Evolutionary conservation across 2,329 filamentous ascomycete species (phyloP), one percentile per base, ranked within the genome.

Genomic region (Diplodia seriata): DNA sequence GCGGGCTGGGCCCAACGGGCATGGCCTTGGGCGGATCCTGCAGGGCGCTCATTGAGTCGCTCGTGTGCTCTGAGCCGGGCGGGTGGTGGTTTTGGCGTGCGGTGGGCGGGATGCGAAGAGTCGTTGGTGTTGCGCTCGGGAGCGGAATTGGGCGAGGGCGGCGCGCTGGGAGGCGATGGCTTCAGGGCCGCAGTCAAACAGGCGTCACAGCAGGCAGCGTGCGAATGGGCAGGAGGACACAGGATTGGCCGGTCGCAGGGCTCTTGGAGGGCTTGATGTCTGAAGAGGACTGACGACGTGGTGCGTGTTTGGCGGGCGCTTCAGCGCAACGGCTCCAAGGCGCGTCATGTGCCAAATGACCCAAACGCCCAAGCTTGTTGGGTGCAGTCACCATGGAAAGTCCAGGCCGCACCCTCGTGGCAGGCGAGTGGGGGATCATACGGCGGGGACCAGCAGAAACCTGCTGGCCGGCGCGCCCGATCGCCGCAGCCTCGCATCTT

Each of bases 21-120:
- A 69, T 57, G 68, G 69, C 49, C 56, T 69, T 67, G 53, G 65
- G 70, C 26, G 70, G 62, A 53, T 71, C 69, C 63, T 73, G 69
- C 67, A 69, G 67, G 69, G 74, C 67, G 69, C 70, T 73, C 73
- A 74, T 74, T 68, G 66, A 69, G 67, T 69, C 68, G 66, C 65
- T 55, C 53, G 38, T 40, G 26, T 33, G 64, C 29, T 23, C 53
- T 40, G 49, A 26, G 50, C 53, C 26, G 53, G 51, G 29, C 29
- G 47, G 20, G 59, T 51, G 12, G 43, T 18, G 43, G 59, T 18
- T 49, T 31, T 31, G 59, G 43, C 33, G 59, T 11, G 33, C n/a
- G 36, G 20, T 23, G 47, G 29, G 7, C 20, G 43, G 29, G 29
- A 43, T 31, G 59, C 59, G 59, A 47, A 47, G 43, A 47, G 43